Conservation (phyloP, 306 rosid genomes). For the Vicia villosa region DNA sequence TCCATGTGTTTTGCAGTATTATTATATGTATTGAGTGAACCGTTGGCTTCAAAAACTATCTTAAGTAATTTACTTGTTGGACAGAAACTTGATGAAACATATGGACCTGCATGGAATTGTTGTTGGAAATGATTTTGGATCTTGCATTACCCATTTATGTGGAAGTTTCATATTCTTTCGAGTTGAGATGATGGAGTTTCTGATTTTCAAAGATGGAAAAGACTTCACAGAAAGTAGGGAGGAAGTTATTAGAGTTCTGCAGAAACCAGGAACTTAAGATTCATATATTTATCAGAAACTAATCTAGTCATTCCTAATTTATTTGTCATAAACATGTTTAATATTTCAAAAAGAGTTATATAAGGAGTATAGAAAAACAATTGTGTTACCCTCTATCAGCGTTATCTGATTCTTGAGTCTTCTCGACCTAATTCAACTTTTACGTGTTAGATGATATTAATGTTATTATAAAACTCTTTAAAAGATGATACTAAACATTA, state of each 20-base stretch:
- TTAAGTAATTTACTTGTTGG: not conserved
- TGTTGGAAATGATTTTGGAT: constrained; percentile 68
- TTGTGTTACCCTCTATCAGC: too few relatives aligned
- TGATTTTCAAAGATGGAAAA: constrained; percentile 67
- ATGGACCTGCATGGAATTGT: constrained; percentile 75
- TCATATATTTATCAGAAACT: too few relatives aligned
- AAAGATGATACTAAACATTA: not conserved
- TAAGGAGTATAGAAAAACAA: too few relatives aligned
- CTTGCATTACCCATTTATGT: constrained; percentile 61
- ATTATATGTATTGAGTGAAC: too few relatives aligned
- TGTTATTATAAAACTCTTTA: too few relatives aligned
- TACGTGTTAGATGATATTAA: too few relatives aligned
- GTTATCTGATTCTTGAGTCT: too few relatives aligned
- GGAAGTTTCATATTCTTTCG: constrained; percentile 70
- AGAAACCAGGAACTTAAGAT: constrained; percentile 26
- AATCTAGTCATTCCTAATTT: too few relatives aligned
- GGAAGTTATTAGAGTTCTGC: constrained; percentile 55
- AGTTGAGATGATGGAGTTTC: constrained; percentile 72
- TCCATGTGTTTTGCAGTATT: too few relatives aligned
- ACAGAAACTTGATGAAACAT: constrained; percentile 65
- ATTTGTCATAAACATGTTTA: too few relatives aligned
- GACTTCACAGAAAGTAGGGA: constrained; percentile 53
- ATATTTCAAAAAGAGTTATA: too few relatives aligned
- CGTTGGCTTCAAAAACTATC: not conserved
- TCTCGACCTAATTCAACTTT: too few relatives aligned